Evolutionary conservation across 2,329 filamentous ascomycete genomes (phyloP), one percentile per base, ranked within the genome.

Genomic region (Rutstroemia sp.): DNA sequence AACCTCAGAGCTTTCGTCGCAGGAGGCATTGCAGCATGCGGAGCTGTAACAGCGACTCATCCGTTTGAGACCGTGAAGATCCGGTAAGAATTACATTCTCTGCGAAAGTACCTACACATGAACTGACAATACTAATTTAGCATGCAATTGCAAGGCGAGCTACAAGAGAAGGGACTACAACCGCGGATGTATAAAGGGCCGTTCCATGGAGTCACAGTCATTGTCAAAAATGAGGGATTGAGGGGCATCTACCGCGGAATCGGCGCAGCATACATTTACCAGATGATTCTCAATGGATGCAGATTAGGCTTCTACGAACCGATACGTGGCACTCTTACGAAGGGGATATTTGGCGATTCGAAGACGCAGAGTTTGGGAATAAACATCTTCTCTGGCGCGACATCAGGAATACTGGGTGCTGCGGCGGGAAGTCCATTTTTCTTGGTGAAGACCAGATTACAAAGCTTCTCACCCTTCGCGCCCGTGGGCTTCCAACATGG

Each of bases 1-100:
- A 19, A 21, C 45, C 27, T 14, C 46, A 70, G 92, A 64, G 90
- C 91, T 60, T 99, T 99, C 78, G 84, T 97, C 68, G 92, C 94
- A 57, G 94, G 94, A 71, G 94, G 94, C 71, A 88, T 99, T 70
- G 94, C 94, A 70, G 94, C 94, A 63, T 97, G 92, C 75, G 94
- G 94, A 70, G 94, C 94, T 63, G 94, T 99, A 57, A 97, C 92
- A 42, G 92, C 95, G 63, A 97, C 94, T 51, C 94, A 99, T 74
- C 92, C 92, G 57, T 97, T 97, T 76, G 94, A 99, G 75, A 97
- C 92, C 12, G 91, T 99, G 71, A 99, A 99, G 82, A 97, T 97
- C 71, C 88, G 92, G 87, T 92, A 78, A 70, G 79, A 55, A 49
- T 19, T 44, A 30, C 42, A 53, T 25, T 48, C 30, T 49, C 16